Evolutionary conservation across 768 basidiomycete species (phyloP), one percentile per base, ranked within the genome.

Genomic region (Russula compacta): DNA sequence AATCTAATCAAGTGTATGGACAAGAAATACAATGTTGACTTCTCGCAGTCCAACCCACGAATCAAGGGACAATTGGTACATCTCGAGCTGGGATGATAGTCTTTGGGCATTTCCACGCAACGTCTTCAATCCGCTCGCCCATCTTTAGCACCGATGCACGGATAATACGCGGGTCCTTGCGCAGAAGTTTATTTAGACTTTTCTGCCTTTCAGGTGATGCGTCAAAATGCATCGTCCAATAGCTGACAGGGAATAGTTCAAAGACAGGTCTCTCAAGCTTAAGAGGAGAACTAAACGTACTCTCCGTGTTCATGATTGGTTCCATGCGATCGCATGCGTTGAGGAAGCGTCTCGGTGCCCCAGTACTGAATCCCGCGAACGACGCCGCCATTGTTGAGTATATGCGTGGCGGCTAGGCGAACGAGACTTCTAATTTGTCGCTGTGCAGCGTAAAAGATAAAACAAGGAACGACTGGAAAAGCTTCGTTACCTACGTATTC

Each of bases 221-320:
- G 76, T 95, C 93, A 71, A 94, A 95, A 69, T 91, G 82, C 77
- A 95, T 81, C 4, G 87, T 85, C 91, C 91, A 95, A 71, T 93
- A 93, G 67, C 92, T 95, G 67, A 55, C 53, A 24, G 55, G 15
- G 14, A 19, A 39, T 5, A 6, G 43, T 59, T 71, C 29, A 65
- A 21, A 24, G 14, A 54, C 36, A 43, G 49, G 38, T 14, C 51
- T 46, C 14, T 39, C 4, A 46, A 21, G 29, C 33, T 6, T 43
- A 63, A n/a, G 29, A 51, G 36, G 24, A 44, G 15, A 55, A 7
- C 35, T 17, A 10, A 3, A 87, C 92, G 72, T 69, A 92, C 92
- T 94, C 92, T 79, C 85, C 92, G 24, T 81, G 67, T 11, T 71
- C 73, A 61, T 86, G 82, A 51, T 73, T 78, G 35, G 77, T 75